A percentile compares a stretch with the other conserved stretches of the same genome.
Evolutionary conservation across 1,139 yeast species (phyloP).

Genomic region (Dujonia santamariae): DNA sequence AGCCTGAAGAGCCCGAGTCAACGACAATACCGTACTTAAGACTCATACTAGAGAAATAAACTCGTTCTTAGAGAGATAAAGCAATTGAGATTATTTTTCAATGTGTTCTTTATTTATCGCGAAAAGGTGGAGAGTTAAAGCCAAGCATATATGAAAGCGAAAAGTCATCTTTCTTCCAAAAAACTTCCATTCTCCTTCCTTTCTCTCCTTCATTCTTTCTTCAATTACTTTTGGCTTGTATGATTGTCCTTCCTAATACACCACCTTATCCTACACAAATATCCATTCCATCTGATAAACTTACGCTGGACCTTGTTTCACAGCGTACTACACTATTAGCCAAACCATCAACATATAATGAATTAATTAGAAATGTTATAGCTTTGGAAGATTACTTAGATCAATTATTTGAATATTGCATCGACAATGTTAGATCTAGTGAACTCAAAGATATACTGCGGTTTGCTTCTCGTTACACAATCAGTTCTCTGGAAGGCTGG

Average conservation of each 20-base stretch:
- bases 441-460: conserved; percentile 6
- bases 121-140: too few species aligned
- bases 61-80: too few species aligned
- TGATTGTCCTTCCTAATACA: conserved; percentile 33
- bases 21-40: conserved; percentile 71
- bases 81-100: too few species aligned
- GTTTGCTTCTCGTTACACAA: conserved; percentile 5
- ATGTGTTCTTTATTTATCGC: too few species aligned
- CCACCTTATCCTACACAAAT: conserved; percentile 25
- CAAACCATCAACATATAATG: conserved; percentile 21
- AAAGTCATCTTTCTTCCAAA: too few species aligned
- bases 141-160: too few species aligned
- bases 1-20: conserved; percentile 83
- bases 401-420: conserved; percentile 15
- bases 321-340: conserved; percentile 17
- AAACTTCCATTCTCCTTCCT: too few species aligned
- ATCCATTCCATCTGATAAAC: conserved; percentile 5
- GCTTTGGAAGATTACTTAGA: conserved; percentile 34
- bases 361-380: conserved; percentile 30
- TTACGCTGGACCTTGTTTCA: conserved; percentile 15
- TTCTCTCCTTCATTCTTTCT: not conserved
- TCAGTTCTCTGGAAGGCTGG: conserved; percentile 6
- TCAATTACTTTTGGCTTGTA: conserved; percentile 7
- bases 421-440: conserved; percentile 5
- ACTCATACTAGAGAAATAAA: too few species aligned